These are phyloP conservation scores for Amanita rubescens DNA, from an alignment of 768 basidiomycete species.

Conservation along the genomic window DNA sequence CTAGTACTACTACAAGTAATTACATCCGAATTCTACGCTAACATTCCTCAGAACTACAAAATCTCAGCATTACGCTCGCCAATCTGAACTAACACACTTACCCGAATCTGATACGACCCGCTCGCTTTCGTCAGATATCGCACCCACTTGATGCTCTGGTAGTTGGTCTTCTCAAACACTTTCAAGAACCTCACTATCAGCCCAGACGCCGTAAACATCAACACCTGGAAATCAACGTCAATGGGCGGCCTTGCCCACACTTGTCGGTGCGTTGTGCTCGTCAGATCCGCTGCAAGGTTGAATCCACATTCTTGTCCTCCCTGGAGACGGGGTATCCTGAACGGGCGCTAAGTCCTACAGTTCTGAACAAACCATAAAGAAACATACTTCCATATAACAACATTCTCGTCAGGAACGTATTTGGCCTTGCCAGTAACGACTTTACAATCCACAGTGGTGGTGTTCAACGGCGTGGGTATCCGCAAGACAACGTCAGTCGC, in stretches of 20 bases:
- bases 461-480: constrained; percentile 95
- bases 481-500: constrained; percentile 88
- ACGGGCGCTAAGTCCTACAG: background rate
- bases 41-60: constrained; percentile 1
- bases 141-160: constrained; percentile 95
- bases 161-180: constrained; percentile 94
- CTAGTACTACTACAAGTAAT: background rate
- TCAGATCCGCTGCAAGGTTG: constrained; percentile 73
- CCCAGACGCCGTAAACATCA: constrained; percentile 98
- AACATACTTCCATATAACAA: constrained; percentile 96
- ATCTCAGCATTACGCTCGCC: too few species aligned
- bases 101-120: constrained; percentile 90
- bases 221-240: constrained; percentile 96
- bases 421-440: constrained; percentile 92
- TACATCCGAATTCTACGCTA: background rate
- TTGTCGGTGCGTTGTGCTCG: constrained; percentile 86
- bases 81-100: constrained; percentile 34
- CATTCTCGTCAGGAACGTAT: constrained; percentile 92
- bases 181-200: constrained; percentile 95
- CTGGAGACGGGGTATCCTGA: constrained; percentile 87
- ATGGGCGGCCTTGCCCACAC: constrained; percentile 98
- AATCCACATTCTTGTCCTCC: constrained; percentile 89
- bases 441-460: constrained; percentile 88
- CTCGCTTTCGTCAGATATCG: constrained; percentile 91
- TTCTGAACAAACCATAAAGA: background rate